A percentile compares a stretch with the other conserved stretches of the same genome.
Conservation (phyloP, 805 yeast genomes). For the Candida palmyrensis region DNA sequence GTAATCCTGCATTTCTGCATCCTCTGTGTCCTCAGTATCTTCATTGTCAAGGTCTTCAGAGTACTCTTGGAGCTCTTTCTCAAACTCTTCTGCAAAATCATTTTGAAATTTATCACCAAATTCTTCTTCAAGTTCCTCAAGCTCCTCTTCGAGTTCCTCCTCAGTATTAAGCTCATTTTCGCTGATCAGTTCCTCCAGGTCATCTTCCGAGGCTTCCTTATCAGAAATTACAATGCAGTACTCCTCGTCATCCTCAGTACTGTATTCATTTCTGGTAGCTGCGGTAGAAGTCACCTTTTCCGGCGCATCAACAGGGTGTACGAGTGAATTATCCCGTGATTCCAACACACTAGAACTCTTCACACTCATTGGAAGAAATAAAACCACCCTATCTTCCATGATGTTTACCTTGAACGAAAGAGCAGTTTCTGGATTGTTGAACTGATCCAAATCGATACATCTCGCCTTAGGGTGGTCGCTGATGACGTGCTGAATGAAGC, state of each 20-base stretch:
- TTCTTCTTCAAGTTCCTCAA: conserved; percentile 3
- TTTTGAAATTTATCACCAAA: conserved; percentile 1
- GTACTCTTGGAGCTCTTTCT: too few relatives aligned
- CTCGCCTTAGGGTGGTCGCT: conserved; percentile 9
- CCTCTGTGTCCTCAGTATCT: conserved; percentile 7
- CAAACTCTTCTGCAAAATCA: too few relatives aligned
- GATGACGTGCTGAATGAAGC: conserved; percentile 11
- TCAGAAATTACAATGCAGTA: neutral
- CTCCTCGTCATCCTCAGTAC: neutral
- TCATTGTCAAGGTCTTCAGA: conserved; percentile 4
- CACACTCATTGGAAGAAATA: neutral
- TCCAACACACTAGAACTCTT: neutral
- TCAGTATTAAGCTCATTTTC: too few relatives aligned
- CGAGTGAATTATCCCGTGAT: too few relatives aligned
- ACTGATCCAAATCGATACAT: conserved; percentile 11
- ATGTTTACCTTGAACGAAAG: conserved; percentile 13
- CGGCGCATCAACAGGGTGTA: conserved; percentile 1
- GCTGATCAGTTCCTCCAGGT: too few relatives aligned
- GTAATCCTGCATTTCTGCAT: too few relatives aligned
- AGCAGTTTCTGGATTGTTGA: conserved; percentile 17
- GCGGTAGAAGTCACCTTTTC: neutral
- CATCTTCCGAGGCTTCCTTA: too few relatives aligned
- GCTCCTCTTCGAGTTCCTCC: conserved; percentile 3
- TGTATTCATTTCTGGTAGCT: neutral
- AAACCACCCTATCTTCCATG: neutral